A percentile compares a stretch with the other conserved stretches of the same genome.
These are phyloP conservation scores for Exophiala viscosa DNA, from an alignment of 2,329 filamentous ascomycete genomes.

Conservation along the genomic window DNA sequence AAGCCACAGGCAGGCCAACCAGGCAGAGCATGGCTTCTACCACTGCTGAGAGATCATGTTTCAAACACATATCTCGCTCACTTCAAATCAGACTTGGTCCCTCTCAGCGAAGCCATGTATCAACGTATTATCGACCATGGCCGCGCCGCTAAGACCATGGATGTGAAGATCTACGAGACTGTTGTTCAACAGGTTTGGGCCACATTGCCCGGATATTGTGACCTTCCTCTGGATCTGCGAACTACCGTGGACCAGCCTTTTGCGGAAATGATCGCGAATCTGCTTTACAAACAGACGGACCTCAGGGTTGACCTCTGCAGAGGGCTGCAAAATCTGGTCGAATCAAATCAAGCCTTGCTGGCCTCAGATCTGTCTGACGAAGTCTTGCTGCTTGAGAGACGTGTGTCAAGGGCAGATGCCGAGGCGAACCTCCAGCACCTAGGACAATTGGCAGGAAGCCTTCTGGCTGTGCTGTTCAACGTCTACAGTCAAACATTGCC, in stretches of 20 bases:
- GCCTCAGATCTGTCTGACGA: conserved; percentile 66
- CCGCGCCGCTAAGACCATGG: conserved; percentile 81
- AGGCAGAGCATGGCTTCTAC: conserved; percentile 91
- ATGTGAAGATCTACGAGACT: conserved; percentile 96
- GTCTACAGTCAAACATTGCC: conserved; percentile 96
- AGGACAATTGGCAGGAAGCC: conserved; percentile 73
- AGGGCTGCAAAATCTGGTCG: conserved; percentile 78
- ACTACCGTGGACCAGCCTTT: conserved; percentile 80
- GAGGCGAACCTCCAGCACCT: conserved; percentile 78
- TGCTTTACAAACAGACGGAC: conserved; percentile 88
- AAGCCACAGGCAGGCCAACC: conserved; percentile 72
- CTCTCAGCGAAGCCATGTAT: conserved; percentile 85
- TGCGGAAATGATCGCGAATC: conserved; percentile 83
- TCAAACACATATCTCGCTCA: conserved; percentile 83
- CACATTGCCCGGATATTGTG: conserved; percentile 88
- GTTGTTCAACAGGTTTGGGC: conserved; percentile 95
- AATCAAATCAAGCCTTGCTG: conserved; percentile 82
- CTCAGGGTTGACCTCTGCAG: conserved; percentile 83
- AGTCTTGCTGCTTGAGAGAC: conserved; percentile 70
- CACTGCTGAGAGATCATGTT: conserved; percentile 81
- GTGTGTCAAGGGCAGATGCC: conserved; percentile 71
- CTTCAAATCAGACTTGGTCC: conserved; percentile 81
- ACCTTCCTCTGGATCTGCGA: conserved; percentile 75
- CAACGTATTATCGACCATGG: conserved; percentile 83
- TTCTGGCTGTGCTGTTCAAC: conserved; percentile 96